Base-by-base conservation (phyloP, 2,329 filamentous ascomycete genomes). In the Ceratocystis cacaofunesta region DNA sequence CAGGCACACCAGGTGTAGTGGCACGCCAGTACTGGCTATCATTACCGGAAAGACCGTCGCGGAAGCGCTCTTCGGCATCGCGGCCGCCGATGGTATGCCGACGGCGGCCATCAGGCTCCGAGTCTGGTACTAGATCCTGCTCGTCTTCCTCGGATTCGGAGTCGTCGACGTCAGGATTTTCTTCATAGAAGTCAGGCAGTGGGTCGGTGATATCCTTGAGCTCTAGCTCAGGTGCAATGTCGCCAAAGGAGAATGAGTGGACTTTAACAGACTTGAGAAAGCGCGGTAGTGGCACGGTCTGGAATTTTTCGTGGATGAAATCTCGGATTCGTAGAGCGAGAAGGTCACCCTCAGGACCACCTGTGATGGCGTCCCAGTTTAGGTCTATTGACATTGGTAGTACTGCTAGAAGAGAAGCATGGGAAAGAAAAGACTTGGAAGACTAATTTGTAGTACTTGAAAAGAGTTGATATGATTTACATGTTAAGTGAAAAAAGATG, bases 191-290 rank as follows among this genome's bases (percentile, higher is more conserved):
- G 72, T 99, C 94, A 0, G 91, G 87, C 67, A 97, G 82, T 1
- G 94, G 94, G 73, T 99, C 92, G 70, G 92, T 95, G 68, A 99
- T 92, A 74, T 97, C 94, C 76, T 96, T 97, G 71, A 99, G 86
- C 73, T 95, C 90, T 52, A 99, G 83, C 70, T 89, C 83, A 1
- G 94, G 94, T 48, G 89, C 81, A 62, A 92, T 85, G 32, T 80
- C 84, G 61, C 94, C 94, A 74, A 99, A 96, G 69, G 92, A 87
- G 76, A 99, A 99, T 68, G 89, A 87, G 74, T 96, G 92, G 50
- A 96, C 92, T 65, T 90, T 88, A 71, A 99, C 94, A 30, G 91
- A 94, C 72, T 94, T 92, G 76, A 99, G 96, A 81, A 99, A 96
- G 72, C 91, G 89, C 67, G 94, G 94, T 60, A 99, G 82, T 30